These are phyloP conservation scores for Candida montana DNA, from an alignment of 805 yeast genomes.

Conservation along the genomic window DNA sequence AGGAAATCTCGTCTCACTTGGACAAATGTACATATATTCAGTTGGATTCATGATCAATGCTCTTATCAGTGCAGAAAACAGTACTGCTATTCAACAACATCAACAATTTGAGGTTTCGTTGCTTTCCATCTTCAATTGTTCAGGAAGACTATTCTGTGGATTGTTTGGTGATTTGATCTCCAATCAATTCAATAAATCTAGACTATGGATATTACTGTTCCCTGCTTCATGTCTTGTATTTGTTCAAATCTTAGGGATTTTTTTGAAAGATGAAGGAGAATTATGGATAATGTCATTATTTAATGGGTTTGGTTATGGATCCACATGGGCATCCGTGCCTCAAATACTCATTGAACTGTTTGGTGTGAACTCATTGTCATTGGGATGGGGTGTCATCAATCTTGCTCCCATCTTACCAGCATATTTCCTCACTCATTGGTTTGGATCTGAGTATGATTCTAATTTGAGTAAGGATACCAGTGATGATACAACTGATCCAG, in stretches of 20 bases:
- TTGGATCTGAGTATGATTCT: slow-evolving; percentile 61
- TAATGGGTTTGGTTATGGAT: slow-evolving; percentile 69
- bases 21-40: slow-evolving; percentile 71
- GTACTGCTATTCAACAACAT: slow-evolving; percentile 36
- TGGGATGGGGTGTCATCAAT: slow-evolving; percentile 69
- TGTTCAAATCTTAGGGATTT: slow-evolving; percentile 47
- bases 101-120: slow-evolving; percentile 72
- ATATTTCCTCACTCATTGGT: slow-evolving; percentile 51
- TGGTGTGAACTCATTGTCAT: slow-evolving; percentile 62
- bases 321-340: slow-evolving; percentile 66
- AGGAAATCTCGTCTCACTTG: slow-evolving; percentile 57
- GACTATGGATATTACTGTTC: slow-evolving; percentile 49
- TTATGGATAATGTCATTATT: slow-evolving; percentile 50
- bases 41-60: slow-evolving; percentile 67
- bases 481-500: background rate
- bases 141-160: slow-evolving; percentile 63
- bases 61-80: slow-evolving; percentile 26
- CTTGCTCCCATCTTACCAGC: slow-evolving; percentile 62
- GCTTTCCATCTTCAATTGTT: slow-evolving; percentile 62
- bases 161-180: slow-evolving; percentile 55
- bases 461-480: slow-evolving; percentile 22
- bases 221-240: slow-evolving; percentile 43
- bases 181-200: slow-evolving; percentile 38
- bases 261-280: slow-evolving; percentile 27
- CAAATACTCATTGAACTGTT: slow-evolving; percentile 70